Evolutionary conservation across 2,329 filamentous ascomycete genomes (phyloP).

Genomic region (Plectosphaerella sp.): DNA sequence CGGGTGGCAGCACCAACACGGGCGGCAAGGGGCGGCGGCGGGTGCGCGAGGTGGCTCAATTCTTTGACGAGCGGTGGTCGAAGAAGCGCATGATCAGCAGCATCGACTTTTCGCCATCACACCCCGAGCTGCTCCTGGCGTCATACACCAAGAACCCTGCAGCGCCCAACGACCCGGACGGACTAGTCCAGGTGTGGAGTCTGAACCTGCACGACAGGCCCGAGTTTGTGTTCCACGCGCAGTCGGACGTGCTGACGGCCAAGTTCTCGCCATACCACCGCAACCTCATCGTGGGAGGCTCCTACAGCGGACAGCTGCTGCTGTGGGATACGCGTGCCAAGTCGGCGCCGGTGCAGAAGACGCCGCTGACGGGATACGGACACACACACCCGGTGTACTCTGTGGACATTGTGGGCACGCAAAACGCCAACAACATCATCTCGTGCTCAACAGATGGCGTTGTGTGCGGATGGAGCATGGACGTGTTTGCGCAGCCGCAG

Average conservation of each 20-base stretch:
- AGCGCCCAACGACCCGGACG: slow-evolving; percentile 88
- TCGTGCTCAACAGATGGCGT: slow-evolving; percentile 95
- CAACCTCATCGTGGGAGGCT: slow-evolving; percentile 91
- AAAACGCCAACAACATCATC: slow-evolving; percentile 98
- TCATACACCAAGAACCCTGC: slow-evolving; percentile 97
- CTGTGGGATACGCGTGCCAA: slow-evolving; percentile 95
- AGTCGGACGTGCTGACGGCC: slow-evolving; percentile 90
- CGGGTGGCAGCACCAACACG: slow-evolving; percentile 36
- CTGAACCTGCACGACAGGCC: slow-evolving; percentile 89
- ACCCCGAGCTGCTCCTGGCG: slow-evolving; percentile 85
- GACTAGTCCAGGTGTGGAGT: slow-evolving; percentile 95
- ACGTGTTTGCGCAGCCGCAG: slow-evolving; percentile 96
- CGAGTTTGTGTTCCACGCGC: slow-evolving; percentile 94
- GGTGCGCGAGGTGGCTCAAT: slow-evolving; percentile 85
- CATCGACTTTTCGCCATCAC: slow-evolving; percentile 93
- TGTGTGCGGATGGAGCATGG: slow-evolving; percentile 94
- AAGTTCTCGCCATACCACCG: slow-evolving; percentile 99
- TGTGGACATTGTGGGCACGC: slow-evolving; percentile 91
- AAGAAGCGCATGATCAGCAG: slow-evolving; percentile 97
- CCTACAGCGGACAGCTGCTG: slow-evolving; percentile 93
- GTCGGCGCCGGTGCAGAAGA: slow-evolving; percentile 89
- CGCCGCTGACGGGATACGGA: slow-evolving; percentile 87
- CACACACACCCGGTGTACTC: slow-evolving; percentile 97
- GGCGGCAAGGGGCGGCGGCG: slow-evolving; percentile 68
- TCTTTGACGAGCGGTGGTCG: slow-evolving; percentile 92